Base-by-base conservation (phyloP, 164 flowering plant species). In the Hamamelis virginiana region DNA sequence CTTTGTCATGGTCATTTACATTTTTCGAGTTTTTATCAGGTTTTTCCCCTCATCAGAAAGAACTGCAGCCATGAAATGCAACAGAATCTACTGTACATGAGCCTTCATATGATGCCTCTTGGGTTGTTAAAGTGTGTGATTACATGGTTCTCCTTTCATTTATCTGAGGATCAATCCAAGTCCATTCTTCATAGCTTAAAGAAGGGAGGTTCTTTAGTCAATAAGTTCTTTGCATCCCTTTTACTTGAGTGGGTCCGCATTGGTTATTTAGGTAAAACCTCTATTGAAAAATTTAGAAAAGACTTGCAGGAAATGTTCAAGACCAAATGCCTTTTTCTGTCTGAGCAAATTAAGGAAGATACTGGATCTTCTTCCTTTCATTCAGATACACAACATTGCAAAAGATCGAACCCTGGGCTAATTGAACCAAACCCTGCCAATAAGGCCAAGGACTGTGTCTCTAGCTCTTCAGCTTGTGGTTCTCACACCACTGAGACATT, bases 41-140 rank as follows among this genome's bases (percentile, higher is more conserved):
- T 93, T 59, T 78, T 88, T 64, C 87, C 88, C 21, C 45, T 81
- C 60, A 80, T 89, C 53, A 70, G 78, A 74, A 76, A 83, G 74
- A 78, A 72, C 21, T 88, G 89, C 77, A 73, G 79, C 80, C 65
- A 66, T 64, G 86, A 82, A 69, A 76, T 71, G 77, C 92, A 87
- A 75, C 79, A 68, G 46, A 72, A 74, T 68, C 71, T 93, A 51
- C 67, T 91, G 12, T 83, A 79, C 70, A 67, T 57, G 62, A 84
- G 93, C 80, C 77, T 91, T 69, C 79, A 75, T 53, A 76, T 80
- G 80, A 75, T 93, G 90, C 98, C 96, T 45, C 84, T 93, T 63
- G 97, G 98, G 33, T 69, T 89, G 72, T 73, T 93, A 33, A 89
- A 82, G 82, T 88, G 85, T 69, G 82, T 71, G 52, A 76, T 83